Evolutionary conservation across 192 early-diverging fungal species (phyloP).

Genomic region (Lobosporangium transversale): DNA sequence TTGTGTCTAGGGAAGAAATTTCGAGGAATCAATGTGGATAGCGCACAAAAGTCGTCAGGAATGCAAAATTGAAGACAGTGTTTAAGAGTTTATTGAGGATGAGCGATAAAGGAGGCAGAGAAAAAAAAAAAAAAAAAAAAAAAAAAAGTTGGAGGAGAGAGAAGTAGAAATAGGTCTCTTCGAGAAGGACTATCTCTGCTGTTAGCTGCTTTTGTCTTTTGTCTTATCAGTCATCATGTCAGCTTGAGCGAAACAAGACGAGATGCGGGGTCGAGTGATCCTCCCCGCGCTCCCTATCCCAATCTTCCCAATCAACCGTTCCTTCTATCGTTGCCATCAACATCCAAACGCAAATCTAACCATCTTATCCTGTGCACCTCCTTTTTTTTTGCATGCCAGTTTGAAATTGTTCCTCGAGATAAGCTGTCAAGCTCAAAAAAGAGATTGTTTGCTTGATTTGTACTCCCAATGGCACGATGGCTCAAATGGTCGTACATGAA

Average conservation of each 20-base stretch:
- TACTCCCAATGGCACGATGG: background rate
- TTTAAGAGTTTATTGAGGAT: background rate
- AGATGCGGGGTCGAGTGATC: no score
- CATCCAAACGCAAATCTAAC: no score
- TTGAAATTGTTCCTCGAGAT: no score
- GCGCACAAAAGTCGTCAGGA: slow-evolving; percentile 2
- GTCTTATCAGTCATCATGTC: background rate
- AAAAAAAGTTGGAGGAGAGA: background rate
- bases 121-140: slow-evolving; percentile 1
- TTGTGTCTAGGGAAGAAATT: background rate
- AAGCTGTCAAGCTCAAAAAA: background rate
- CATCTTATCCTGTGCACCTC: no score
- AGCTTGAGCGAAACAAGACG: no score
- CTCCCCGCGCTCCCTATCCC: no score
- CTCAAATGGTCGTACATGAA: no score
- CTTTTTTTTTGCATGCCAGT: no score
- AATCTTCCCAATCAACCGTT: no score
- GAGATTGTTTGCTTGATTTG: background rate
- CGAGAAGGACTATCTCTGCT: background rate
- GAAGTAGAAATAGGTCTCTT: background rate
- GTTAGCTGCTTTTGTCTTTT: background rate
- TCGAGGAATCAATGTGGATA: background rate
- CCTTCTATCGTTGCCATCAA: no score
- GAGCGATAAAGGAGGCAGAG: background rate
- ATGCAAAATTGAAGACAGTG: background rate